Evolutionary conservation across 352 stramenopile species (phyloP).

Genomic region (Lagenidium giganteum): DNA sequence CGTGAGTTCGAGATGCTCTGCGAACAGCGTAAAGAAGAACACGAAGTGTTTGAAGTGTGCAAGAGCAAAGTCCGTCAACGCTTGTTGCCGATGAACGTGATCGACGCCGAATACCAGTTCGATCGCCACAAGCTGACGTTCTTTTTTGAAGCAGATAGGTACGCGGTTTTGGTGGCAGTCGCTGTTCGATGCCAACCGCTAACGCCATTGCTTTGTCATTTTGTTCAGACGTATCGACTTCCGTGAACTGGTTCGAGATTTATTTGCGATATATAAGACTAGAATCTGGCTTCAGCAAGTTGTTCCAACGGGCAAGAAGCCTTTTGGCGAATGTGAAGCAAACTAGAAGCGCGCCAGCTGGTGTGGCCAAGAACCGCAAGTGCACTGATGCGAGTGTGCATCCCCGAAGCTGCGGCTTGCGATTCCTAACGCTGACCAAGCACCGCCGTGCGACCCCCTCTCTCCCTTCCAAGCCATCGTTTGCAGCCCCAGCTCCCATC

Average conservation of each 20-base stretch:
- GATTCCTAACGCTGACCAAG: too few species aligned
- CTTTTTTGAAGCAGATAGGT: conserved; percentile 95
- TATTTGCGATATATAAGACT: conserved; percentile 98
- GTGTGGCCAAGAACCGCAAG: not conserved
- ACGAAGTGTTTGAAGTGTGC: conserved; percentile 93
- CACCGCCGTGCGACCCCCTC: too few species aligned
- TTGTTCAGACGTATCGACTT: conserved; percentile 93
- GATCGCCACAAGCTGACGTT: conserved; percentile 97
- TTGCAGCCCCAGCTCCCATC: too few species aligned
- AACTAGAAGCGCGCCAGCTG: conserved; percentile 24
- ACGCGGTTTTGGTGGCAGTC: conserved; percentile 2
- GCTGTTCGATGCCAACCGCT: conserved; percentile 1
- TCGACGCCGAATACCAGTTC: conserved; percentile 97
- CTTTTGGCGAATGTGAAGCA: conserved; percentile 29
- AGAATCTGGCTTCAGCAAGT: conserved; percentile 97
- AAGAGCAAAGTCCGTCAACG: conserved; percentile 91
- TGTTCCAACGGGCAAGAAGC: conserved; percentile 52
- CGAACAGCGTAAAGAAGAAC: conserved; percentile 90
- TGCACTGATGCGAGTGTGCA: conserved; percentile 31
- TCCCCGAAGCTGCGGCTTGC: too few species aligned
- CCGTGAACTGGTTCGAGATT: conserved; percentile 92
- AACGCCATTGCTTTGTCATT: not conserved
- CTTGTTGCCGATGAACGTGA: conserved; percentile 91
- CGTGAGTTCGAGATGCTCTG: conserved; percentile 87
- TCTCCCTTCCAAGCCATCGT: too few species aligned